A percentile compares a stretch with the other conserved stretches of the same genome.
Conservation (phyloP, 805 yeast species). For the Candida pseudoglaebosa region DNA sequence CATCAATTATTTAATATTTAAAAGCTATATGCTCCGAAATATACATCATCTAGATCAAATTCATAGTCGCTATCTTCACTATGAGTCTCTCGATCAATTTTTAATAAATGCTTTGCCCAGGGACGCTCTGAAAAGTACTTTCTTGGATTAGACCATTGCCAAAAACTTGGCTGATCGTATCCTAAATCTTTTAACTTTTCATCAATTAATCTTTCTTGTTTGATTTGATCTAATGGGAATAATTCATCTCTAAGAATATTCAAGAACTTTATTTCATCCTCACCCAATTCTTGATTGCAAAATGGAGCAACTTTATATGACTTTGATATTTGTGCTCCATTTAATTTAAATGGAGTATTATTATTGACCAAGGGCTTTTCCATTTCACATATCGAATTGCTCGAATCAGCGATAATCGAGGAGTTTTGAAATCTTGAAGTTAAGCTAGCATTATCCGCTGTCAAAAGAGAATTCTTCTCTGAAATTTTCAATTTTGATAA, state of each 20-base stretch:
- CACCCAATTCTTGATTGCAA: background rate
- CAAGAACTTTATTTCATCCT: slow-evolving; percentile 13
- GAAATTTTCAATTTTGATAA: background rate
- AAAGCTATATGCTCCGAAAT: slow-evolving; percentile 6
- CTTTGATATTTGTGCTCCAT: background rate
- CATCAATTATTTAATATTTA: slow-evolving; percentile 1
- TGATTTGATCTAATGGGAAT: slow-evolving; percentile 4
- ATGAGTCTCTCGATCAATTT: background rate
- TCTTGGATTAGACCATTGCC: slow-evolving; percentile 2
- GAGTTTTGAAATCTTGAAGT: too few species aligned
- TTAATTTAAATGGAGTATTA: slow-evolving; percentile 2
- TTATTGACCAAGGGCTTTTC: slow-evolving; percentile 9
- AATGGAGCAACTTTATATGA: slow-evolving; percentile 6
- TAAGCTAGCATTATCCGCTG: too few species aligned
- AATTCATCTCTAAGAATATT: slow-evolving; percentile 15
- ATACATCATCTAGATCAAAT: slow-evolving; percentile 10
- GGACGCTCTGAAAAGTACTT: slow-evolving; percentile 12
- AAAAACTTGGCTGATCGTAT: background rate
- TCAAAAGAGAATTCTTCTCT: too few species aligned
- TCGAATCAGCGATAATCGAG: too few species aligned
- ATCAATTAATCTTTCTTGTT: slow-evolving; percentile 1
- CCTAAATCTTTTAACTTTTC: slow-evolving; percentile 2
- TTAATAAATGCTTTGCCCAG: slow-evolving; percentile 14
- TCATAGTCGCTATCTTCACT: slow-evolving; percentile 3
- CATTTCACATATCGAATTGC: slow-evolving; percentile 8